A percentile compares a stretch with the other conserved stretches of the same genome.
These are phyloP conservation scores for Trametes elegans DNA, from an alignment of 768 basidiomycete genomes.

Conservation along the genomic window DNA sequence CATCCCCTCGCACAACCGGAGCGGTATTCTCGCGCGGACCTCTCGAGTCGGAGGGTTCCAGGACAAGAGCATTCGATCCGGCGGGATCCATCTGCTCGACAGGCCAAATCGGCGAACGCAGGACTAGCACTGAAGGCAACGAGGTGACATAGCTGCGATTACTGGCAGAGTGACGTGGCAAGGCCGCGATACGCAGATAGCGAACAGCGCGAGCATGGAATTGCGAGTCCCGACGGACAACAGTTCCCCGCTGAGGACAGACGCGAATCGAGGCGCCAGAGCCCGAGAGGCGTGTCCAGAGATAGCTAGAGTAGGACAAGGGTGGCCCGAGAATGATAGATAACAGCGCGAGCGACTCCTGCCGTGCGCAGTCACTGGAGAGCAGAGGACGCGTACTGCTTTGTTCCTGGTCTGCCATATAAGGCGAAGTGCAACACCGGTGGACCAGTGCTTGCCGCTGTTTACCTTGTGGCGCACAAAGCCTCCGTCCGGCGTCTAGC, in stretches of 20 bases:
- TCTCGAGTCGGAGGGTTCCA: slow-evolving; percentile 1
- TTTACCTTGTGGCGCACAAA: slow-evolving; percentile 13
- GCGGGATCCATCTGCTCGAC: not conserved
- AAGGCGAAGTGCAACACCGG: slow-evolving; percentile 1
- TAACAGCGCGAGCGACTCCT: not conserved
- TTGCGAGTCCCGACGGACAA: not conserved
- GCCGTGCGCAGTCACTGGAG: not conserved
- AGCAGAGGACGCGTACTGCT: not conserved
- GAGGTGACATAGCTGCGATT: not conserved
- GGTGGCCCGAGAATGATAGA: not conserved
- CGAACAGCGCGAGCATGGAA: not conserved
- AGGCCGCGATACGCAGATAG: not conserved
- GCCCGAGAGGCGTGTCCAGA: not conserved
- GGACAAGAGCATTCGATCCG: not conserved
- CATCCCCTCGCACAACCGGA: slow-evolving; percentile 10
- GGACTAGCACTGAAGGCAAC: not conserved
- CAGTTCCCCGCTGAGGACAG: not conserved
- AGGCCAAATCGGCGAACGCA: not conserved
- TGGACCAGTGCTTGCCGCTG: not conserved
- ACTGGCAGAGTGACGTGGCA: not conserved
- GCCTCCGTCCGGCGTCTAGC: not conserved
- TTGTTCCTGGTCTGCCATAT: slow-evolving; percentile 8
- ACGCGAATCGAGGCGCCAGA: not conserved
- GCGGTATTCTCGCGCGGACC: slow-evolving; percentile 5
- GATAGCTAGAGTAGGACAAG: not conserved